Percentiles rank a stretch among this genome's conserved stretches.
These are phyloP conservation scores for Macrolepiota dolichaula DNA, from an alignment of 768 basidiomycete species.

Conservation along the genomic window DNA sequence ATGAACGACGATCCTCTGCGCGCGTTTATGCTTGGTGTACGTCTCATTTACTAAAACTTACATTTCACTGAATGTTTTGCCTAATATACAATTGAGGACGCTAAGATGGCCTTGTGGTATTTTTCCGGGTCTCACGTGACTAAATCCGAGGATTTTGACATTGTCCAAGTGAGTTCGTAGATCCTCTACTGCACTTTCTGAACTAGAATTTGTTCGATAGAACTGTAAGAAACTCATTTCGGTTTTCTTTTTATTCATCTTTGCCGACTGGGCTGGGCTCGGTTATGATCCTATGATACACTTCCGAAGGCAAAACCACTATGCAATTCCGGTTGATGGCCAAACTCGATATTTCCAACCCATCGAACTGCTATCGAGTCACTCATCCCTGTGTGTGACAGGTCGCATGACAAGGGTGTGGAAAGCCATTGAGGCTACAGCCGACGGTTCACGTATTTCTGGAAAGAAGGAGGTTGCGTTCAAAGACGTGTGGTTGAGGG, in stretches of 20 bases:
- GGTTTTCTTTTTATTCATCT: background rate
- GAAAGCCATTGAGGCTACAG: background rate
- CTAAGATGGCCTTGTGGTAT: constrained; percentile 7
- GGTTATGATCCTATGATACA: background rate
- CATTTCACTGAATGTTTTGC: background rate
- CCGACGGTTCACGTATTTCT: background rate
- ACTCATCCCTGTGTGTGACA: background rate
- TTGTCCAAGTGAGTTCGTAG: background rate
- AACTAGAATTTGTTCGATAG: background rate
- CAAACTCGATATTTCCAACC: background rate
- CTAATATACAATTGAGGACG: constrained; percentile 9
- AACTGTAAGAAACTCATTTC: background rate
- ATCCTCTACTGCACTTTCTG: background rate
- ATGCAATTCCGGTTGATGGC: background rate
- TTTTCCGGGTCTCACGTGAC: constrained; percentile 6
- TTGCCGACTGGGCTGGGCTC: background rate
- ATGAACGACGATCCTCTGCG: constrained; percentile 23
- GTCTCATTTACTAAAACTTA: background rate
- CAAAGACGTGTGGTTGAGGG: constrained; percentile 19
- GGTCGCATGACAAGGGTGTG: constrained; percentile 6
- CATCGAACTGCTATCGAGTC: background rate
- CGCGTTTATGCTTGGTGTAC: constrained; percentile 19
- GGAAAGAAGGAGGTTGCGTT: constrained; percentile 7
- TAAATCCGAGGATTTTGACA: constrained; percentile 1
- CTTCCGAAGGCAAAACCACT: background rate